Percentiles rank a stretch among this genome's conserved stretches.
Evolutionary conservation across 257 asterid species (phyloP).

Genomic region (Henckelia pumila): DNA sequence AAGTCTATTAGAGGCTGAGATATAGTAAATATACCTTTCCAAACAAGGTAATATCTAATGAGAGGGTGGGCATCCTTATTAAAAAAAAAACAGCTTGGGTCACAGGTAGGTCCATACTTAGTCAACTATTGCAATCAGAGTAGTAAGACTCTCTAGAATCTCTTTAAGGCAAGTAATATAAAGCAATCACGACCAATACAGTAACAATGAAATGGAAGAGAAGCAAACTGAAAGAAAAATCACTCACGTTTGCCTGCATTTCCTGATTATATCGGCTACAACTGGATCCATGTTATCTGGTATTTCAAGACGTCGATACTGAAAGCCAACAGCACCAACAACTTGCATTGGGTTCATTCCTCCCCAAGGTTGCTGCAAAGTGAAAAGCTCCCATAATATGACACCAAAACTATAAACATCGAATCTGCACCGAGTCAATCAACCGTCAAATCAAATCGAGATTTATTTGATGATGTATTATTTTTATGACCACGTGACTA

Average conservation of each 20-base stretch:
- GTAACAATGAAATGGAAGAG: background rate
- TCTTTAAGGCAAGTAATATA: background rate
- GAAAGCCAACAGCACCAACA: constrained; percentile 98
- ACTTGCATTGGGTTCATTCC: constrained; percentile 99
- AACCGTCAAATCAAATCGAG: no score
- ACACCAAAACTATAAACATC: no score
- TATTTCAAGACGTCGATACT: constrained; percentile 90
- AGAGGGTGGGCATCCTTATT: no score
- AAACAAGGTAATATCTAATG: no score
- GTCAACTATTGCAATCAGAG: background rate
- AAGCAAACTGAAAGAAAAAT: background rate
- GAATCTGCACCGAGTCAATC: no score
- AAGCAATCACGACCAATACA: background rate
- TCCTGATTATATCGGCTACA: constrained; percentile 62
- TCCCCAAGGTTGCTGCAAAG: constrained; percentile 92
- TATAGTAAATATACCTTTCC: background rate
- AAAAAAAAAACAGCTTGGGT: background rate
- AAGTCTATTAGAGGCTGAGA: background rate
- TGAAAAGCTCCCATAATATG: constrained; percentile 99
- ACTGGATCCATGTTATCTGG: constrained; percentile 78
- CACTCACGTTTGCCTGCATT: constrained; percentile 96
- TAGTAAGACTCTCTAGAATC: background rate
- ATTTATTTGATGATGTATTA: no score
- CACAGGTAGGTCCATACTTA: background rate
- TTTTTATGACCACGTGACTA: no score